Evolutionary conservation across 192 early-diverging fungal genomes (phyloP).

Genomic region (Allomyces arbusculus): DNA sequence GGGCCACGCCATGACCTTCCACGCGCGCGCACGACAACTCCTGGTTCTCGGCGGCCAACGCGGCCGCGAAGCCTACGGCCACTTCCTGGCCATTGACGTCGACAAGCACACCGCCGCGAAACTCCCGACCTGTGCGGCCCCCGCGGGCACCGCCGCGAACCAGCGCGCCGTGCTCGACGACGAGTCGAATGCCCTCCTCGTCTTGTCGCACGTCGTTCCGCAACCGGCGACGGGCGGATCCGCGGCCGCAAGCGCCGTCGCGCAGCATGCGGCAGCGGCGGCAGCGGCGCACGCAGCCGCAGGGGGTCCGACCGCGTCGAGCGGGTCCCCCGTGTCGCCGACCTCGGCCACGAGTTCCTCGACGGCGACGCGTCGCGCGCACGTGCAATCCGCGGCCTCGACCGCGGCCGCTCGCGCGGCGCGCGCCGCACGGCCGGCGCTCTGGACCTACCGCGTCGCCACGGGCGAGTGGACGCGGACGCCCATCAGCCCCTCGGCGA

Average conservation of each 20-base stretch:
- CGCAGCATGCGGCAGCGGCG: not conserved
- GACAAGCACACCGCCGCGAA: slow-evolving; percentile 58
- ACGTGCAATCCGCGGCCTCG: not conserved
- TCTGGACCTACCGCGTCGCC: not conserved
- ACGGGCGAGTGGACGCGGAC: not conserved
- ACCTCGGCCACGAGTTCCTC: too few species aligned
- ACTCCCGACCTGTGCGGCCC: slow-evolving; percentile 13
- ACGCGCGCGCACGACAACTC: slow-evolving; percentile 43
- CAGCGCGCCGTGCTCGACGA: not conserved
- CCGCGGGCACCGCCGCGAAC: not conserved
- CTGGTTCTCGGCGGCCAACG: slow-evolving; percentile 83
- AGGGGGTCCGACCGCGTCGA: not conserved
- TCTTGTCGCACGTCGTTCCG: not conserved
- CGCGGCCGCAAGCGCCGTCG: not conserved
- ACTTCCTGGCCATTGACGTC: slow-evolving; percentile 70
- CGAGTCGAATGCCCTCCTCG: not conserved
- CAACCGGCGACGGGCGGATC: not conserved
- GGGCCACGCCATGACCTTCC: slow-evolving; percentile 77
- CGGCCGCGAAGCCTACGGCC: slow-evolving; percentile 44
- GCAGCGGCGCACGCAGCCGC: not conserved
- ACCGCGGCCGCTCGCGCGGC: not conserved
- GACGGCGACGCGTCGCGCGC: too few species aligned
- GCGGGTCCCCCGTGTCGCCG: too few species aligned
- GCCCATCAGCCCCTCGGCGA: not conserved
- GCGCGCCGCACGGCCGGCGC: not conserved